Conservation (phyloP, 495 filamentous ascomycete species). For the Lophiostoma macrostomum region DNA sequence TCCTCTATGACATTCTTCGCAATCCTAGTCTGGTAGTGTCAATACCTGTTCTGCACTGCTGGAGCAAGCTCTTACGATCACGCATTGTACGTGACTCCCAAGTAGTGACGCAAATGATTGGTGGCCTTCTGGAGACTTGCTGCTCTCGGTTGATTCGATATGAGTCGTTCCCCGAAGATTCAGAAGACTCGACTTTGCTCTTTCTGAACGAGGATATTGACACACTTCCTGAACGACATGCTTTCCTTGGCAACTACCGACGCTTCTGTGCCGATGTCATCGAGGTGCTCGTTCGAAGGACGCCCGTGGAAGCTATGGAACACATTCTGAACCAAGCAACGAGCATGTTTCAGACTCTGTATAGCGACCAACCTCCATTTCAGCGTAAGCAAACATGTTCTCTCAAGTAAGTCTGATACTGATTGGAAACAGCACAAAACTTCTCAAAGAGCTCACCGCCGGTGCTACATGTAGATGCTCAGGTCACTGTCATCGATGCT, state of each 20-base stretch:
- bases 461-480: conserved; percentile 78
- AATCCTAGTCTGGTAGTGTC: conserved; percentile 87
- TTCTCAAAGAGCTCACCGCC: conserved; percentile 80
- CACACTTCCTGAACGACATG: conserved; percentile 88
- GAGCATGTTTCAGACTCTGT: conserved; percentile 67
- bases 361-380: conserved; percentile 66
- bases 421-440: conserved; percentile 53
- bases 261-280: conserved; percentile 84
- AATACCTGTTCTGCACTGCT: conserved; percentile 85
- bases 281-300: conserved; percentile 73
- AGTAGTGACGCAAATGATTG: conserved; percentile 65
- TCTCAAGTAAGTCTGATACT: conserved; percentile 22
- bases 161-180: conserved; percentile 77
- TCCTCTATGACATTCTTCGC: conserved; percentile 74
- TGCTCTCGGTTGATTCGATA: conserved; percentile 76
- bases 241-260: conserved; percentile 95
- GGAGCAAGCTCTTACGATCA: conserved; percentile 74
- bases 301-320: conserved; percentile 77
- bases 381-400: conserved; percentile 47
- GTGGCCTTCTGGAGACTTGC: conserved; percentile 73
- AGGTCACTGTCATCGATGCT: conserved; percentile 87
- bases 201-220: conserved; percentile 92
- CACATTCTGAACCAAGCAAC: conserved; percentile 80
- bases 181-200: conserved; percentile 70
- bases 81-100: conserved; percentile 61